A percentile compares a stretch with the other conserved stretches of the same genome.
phyloP scores from a whole-genome alignment of 2,329 filamentous ascomycete genomes.

The Ophiostoma ulmi region DNA sequence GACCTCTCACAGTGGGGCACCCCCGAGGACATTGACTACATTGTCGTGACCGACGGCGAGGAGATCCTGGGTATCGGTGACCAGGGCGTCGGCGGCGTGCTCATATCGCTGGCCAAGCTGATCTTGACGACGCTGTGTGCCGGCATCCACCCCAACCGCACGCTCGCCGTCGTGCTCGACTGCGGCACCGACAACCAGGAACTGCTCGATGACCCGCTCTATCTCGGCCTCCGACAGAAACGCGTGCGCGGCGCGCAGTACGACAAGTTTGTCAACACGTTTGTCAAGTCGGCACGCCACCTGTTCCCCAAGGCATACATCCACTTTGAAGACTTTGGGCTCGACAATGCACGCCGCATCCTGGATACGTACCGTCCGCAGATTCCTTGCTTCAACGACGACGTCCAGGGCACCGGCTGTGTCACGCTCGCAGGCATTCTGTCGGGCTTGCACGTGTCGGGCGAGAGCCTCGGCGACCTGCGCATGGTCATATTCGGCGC shows the following conservation, averaged over 20 bases:
- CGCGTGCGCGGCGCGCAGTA: slow-evolving; percentile 68
- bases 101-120: slow-evolving; percentile 80
- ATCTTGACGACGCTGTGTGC: slow-evolving; percentile 78
- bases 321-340: slow-evolving; percentile 85
- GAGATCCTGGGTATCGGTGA: slow-evolving; percentile 85
- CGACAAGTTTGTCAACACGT: slow-evolving; percentile 69
- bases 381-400: slow-evolving; percentile 85
- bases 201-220: slow-evolving; percentile 69
- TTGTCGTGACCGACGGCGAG: slow-evolving; percentile 60
- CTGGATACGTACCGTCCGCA: slow-evolving; percentile 68
- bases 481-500: slow-evolving; percentile 73
- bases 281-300: slow-evolving; percentile 62
- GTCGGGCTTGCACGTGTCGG: slow-evolving; percentile 65
- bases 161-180: slow-evolving; percentile 76
- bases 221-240: slow-evolving; percentile 66
- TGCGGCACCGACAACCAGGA: slow-evolving; percentile 78
- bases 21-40: slow-evolving; percentile 75
- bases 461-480: slow-evolving; percentile 61
- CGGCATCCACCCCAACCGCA: slow-evolving; percentile 75
- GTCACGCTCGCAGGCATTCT: slow-evolving; percentile 80
- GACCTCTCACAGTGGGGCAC: slow-evolving; percentile 63
- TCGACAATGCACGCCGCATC: slow-evolving; percentile 67
- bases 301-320: slow-evolving; percentile 76
- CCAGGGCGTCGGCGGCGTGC: slow-evolving; percentile 76
- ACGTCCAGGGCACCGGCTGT: slow-evolving; percentile 75